A percentile compares a stretch with the other conserved stretches of the same genome.
These are phyloP conservation scores for Macroventuria anomochaeta DNA, from an alignment of 2,329 filamentous ascomycete species.

Conservation along the genomic window DNA sequence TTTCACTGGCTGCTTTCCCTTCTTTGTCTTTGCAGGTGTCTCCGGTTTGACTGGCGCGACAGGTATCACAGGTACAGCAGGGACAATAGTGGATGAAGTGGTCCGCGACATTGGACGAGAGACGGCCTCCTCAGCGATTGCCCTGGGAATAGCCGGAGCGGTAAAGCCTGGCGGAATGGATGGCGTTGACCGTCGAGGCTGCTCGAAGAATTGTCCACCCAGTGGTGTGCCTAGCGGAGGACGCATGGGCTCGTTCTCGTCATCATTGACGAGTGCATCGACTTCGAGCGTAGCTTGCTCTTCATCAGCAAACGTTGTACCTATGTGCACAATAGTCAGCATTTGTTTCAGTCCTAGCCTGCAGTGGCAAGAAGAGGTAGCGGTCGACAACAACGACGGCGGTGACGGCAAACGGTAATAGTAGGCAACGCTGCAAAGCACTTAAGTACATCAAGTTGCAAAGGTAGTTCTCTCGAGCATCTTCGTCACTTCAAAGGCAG, in stretches of 20 bases:
- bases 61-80: slow-evolving; percentile 51
- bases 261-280: slow-evolving; percentile 71
- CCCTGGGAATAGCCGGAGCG: slow-evolving; percentile 36
- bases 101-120: slow-evolving; percentile 41
- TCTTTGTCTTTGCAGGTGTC: slow-evolving; percentile 41
- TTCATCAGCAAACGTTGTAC: slow-evolving; percentile 63
- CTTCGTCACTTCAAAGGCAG: slow-evolving; percentile 50
- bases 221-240: slow-evolving; percentile 26
- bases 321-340: slow-evolving; percentile 61
- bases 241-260: slow-evolving; percentile 44
- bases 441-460: slow-evolving; percentile 41
- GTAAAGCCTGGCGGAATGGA: slow-evolving; percentile 55
- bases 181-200: slow-evolving; percentile 52
- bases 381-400: slow-evolving; percentile 23
- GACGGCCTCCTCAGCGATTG: slow-evolving; percentile 30
- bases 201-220: slow-evolving; percentile 37
- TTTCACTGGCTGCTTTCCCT: slow-evolving; percentile 26
- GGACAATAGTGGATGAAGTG: slow-evolving; percentile 39
- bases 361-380: not conserved
- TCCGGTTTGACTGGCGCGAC: slow-evolving; percentile 42
- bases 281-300: slow-evolving; percentile 69
- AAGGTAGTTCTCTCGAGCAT: slow-evolving; percentile 43
- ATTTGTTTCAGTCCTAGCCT: not conserved
- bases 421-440: slow-evolving; percentile 26
- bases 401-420: slow-evolving; percentile 9